phyloP scores from a whole-genome alignment of 495 filamentous ascomycete species.

The Cenococcum geophilum region DNA sequence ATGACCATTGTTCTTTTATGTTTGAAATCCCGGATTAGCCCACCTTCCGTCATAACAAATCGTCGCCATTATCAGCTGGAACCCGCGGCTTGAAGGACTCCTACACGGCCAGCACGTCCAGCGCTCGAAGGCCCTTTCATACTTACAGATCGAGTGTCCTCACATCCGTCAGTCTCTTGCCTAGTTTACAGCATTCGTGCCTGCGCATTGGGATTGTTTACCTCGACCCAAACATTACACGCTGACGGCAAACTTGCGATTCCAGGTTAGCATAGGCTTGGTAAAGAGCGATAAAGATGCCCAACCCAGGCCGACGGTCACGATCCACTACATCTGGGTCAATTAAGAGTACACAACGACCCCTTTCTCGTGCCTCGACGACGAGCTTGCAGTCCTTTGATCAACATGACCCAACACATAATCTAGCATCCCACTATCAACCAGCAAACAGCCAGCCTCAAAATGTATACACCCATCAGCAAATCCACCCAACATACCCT shows the following conservation, averaged over 20 bases:
- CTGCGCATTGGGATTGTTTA: constrained; percentile 7
- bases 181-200: neutral
- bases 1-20: neutral
- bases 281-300: constrained; percentile 14
- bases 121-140: neutral
- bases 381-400: constrained; percentile 48
- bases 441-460: constrained; percentile 11
- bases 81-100: neutral
- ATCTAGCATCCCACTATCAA: constrained; percentile 6
- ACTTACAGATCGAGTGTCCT: neutral
- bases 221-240: constrained; percentile 1
- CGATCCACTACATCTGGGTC: constrained; percentile 57
- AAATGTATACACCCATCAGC: constrained; percentile 7
- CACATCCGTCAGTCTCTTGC: neutral
- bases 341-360: constrained; percentile 53
- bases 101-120: neutral
- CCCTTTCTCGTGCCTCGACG: constrained; percentile 76
- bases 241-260: constrained; percentile 12
- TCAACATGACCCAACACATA: constrained; percentile 13
- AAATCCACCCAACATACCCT: constrained; percentile 8
- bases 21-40: neutral
- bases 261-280: constrained; percentile 17
- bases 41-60: neutral
- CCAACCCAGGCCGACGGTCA: constrained; percentile 36
- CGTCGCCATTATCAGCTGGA: neutral